A percentile compares a stretch with the other conserved stretches of the same genome.
Evolutionary conservation across 2,329 filamentous ascomycete species (phyloP).

Genomic region (Nothopassalora personata): DNA sequence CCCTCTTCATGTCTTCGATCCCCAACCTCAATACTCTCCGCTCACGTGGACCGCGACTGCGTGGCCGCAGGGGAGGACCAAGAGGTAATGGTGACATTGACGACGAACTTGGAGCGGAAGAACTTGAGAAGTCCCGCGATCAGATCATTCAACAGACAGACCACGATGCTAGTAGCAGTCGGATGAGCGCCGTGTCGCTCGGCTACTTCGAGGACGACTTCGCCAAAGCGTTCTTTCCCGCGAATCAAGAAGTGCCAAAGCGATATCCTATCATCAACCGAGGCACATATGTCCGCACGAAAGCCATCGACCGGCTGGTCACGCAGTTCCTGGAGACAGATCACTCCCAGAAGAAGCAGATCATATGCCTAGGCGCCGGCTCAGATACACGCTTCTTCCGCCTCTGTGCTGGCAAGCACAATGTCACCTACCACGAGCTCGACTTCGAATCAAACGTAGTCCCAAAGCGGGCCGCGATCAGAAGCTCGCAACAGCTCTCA

Average conservation of each 20-base stretch:
- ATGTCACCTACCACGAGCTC: constrained; percentile 79
- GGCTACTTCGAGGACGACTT: constrained; percentile 83
- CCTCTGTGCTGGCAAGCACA: constrained; percentile 46
- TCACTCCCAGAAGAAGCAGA: constrained; percentile 49
- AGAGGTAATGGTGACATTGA: constrained; percentile 34
- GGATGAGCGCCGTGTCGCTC: constrained; percentile 78
- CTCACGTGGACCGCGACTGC: constrained; percentile 43
- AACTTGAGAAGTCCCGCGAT: constrained; percentile 52
- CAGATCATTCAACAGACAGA: constrained; percentile 81
- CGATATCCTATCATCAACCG: constrained; percentile 89
- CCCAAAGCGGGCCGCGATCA: constrained; percentile 24
- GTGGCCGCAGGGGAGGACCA: constrained; percentile 44
- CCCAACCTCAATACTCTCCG: constrained; percentile 67
- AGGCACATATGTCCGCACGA: constrained; percentile 90
- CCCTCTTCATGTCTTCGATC: constrained; percentile 46
- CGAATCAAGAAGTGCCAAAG: constrained; percentile 47
- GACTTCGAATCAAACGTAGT: constrained; percentile 70
- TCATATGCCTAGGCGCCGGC: constrained; percentile 87
- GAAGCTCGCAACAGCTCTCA: constrained; percentile 20
- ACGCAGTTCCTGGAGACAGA: constrained; percentile 56
- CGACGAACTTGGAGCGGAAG: constrained; percentile 20
- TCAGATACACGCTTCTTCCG: constrained; percentile 88
- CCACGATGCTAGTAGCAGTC: constrained; percentile 80
- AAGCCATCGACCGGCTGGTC: constrained; percentile 74
- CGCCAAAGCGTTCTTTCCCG: constrained; percentile 61